Percentiles rank a stretch among this genome's conserved stretches.
Evolutionary conservation across 306 rosid species (phyloP).

Genomic region (Ormosia semicastrata): DNA sequence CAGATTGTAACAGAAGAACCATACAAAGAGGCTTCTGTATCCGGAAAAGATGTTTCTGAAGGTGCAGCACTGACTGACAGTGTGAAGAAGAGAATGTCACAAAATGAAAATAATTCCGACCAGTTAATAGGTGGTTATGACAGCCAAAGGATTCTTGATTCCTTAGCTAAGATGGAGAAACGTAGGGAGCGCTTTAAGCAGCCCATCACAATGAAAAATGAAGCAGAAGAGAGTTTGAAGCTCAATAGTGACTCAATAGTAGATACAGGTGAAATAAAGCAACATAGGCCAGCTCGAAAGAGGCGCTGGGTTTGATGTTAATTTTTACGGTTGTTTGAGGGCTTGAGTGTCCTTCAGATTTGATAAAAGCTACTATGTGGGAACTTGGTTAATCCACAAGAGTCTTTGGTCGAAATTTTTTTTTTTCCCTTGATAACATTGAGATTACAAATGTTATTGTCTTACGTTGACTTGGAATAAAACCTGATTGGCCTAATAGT

Average conservation of each 20-base stretch:
- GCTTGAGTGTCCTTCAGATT: not conserved
- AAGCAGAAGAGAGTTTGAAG: constrained; percentile 42
- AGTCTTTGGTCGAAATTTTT: not conserved
- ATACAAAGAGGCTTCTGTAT: not conserved
- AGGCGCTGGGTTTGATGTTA: constrained; percentile 58
- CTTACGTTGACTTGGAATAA: constrained; percentile 14
- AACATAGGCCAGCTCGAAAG: constrained; percentile 63
- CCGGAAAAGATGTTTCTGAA: constrained; percentile 35
- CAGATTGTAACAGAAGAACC: constrained; percentile 54
- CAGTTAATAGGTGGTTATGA: constrained; percentile 31
- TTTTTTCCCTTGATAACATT: not conserved
- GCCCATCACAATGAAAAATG: constrained; percentile 47
- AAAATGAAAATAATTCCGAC: constrained; percentile 17
- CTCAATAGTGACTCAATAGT: constrained; percentile 33
- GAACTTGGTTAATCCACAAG: not conserved
- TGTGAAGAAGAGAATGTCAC: constrained; percentile 25
- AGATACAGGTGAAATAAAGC: constrained; percentile 39
- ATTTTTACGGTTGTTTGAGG: constrained; percentile 3
- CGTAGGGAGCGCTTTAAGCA: constrained; percentile 81
- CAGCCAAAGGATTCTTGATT: constrained; percentile 56
- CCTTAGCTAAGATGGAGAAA: constrained; percentile 77
- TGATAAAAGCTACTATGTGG: not conserved
- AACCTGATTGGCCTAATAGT: not conserved
- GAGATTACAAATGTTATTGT: constrained; percentile 7
- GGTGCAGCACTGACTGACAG: constrained; percentile 9